Percentiles rank a stretch among this genome's conserved stretches.
phyloP scores from a whole-genome alignment of 2,329 filamentous ascomycete species.

The Alternaria conjuncta region DNA sequence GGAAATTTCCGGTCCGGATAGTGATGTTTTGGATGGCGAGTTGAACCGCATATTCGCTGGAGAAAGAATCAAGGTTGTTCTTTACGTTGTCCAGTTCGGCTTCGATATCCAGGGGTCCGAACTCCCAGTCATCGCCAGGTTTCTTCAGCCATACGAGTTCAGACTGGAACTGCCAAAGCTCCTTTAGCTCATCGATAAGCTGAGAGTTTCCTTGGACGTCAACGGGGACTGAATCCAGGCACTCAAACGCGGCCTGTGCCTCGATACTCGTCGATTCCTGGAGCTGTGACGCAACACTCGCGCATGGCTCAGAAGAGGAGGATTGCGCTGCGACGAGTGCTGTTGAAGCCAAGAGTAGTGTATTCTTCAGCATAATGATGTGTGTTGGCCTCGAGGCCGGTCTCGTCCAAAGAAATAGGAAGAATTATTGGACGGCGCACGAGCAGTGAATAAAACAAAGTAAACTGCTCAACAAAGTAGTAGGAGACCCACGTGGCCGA shows the following conservation, averaged over 20 bases:
- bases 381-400: neutral
- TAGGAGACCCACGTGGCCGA: neutral
- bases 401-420: neutral
- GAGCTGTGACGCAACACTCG: conserved; percentile 16
- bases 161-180: conserved; percentile 46
- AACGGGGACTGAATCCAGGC: conserved; percentile 43
- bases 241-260: conserved; percentile 32
- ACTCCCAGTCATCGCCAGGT: conserved; percentile 40
- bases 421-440: neutral
- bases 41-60: conserved; percentile 49
- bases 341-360: conserved; percentile 19
- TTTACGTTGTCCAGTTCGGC: conserved; percentile 43
- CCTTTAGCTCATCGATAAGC: conserved; percentile 40
- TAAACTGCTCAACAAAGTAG: neutral
- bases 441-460: neutral
- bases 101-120: conserved; percentile 43
- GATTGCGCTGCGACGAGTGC: conserved; percentile 22
- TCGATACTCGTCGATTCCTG: conserved; percentile 8
- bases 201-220: conserved; percentile 28
- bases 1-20: conserved; percentile 31
- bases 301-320: conserved; percentile 25
- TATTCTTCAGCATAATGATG: conserved; percentile 16
- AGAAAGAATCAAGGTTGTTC: conserved; percentile 32
- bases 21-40: conserved; percentile 37
- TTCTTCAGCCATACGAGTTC: conserved; percentile 44